A percentile compares a stretch with the other conserved stretches of the same genome.
These are phyloP conservation scores for Calamus simplicifolius DNA, from an alignment of 176 grass and related monocot species.

Conservation along the genomic window DNA sequence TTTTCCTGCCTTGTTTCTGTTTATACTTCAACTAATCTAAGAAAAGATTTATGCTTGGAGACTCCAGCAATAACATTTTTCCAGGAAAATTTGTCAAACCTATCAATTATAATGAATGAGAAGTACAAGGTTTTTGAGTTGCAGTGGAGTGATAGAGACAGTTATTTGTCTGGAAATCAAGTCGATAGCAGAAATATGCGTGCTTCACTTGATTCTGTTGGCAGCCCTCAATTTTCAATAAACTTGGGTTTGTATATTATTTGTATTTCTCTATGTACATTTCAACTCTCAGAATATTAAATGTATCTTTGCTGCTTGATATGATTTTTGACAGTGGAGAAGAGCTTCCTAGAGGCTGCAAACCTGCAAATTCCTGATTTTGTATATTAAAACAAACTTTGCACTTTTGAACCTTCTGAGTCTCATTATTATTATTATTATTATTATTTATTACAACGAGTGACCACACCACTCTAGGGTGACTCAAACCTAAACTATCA, in stretches of 20 bases:
- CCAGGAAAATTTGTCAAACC: constrained; percentile 59
- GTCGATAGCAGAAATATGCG: constrained; percentile 25
- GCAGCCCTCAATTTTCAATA: constrained; percentile 42
- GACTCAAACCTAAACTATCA: too few species aligned
- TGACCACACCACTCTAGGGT: too few species aligned
- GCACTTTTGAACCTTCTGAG: too few species aligned
- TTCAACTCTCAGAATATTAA: background rate
- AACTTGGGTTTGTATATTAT: constrained; percentile 40
- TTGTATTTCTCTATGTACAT: background rate
- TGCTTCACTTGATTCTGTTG: constrained; percentile 32
- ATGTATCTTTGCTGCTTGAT: background rate
- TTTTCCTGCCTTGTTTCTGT: too few species aligned
- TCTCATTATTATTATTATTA: too few species aligned
- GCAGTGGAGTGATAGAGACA: constrained; percentile 45
- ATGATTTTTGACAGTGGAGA: constrained; percentile 43
- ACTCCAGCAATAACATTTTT: too few species aligned
- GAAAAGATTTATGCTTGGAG: too few species aligned
- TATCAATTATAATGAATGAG: constrained; percentile 31
- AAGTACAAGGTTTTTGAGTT: constrained; percentile 42
- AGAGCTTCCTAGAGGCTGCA: constrained; percentile 27
- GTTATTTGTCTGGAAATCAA: constrained; percentile 20
- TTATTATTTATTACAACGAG: too few species aligned
- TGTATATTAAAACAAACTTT: constrained; percentile 32
- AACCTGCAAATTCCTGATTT: constrained; percentile 34
- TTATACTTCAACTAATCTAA: background rate